Evolutionary conservation across 2,329 filamentous ascomycete species (phyloP), one percentile per base, ranked within the genome.

Genomic region (Cladosporium cucumerinum): DNA sequence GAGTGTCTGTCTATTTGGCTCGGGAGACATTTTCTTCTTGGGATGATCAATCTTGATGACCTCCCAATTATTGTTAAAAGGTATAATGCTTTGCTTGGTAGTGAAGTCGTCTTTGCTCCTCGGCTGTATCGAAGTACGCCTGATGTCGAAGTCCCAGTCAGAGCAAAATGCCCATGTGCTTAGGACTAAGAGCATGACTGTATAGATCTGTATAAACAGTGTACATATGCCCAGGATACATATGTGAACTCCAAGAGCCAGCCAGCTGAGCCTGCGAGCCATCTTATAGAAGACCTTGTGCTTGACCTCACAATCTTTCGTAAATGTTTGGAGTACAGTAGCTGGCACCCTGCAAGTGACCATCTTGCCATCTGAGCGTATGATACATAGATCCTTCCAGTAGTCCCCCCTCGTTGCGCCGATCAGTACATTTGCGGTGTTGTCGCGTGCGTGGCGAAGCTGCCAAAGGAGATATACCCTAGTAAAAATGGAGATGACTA

Each of bases 381-480:
- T 46, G 25, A 62, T 36, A 46, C 26, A 51, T 11, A 62, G 60
- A 5, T 18, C 18, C n/a, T 46, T 46, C 39, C 6, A 23, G 12
- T 55, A n/a, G n/a, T n/a, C n/a, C n/a, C 55, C 8, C 10, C 12
- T 2, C 30, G 21, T 3, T 54, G n/a, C 51, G 32, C 23, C 7
- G 36, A n/a, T n/a, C n/a, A n/a, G 1, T 11, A n/a, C 16, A 18
- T 36, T 36, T 4, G 54, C 54, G 1, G 28, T 26, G 7, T 34
- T n/a, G 55, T 66, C 52, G 30, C 63, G 61, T 1, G 46, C 62
- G 14, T 34, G 43, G 3, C 61, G 52, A 16, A 55, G 49, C 28
- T 64, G 48, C 36, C 55, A 55, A 16, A 66, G 57, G 14, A 66
- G 51, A 11, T 49, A 43, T 6, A 54, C 39, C 12, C 65, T 57